Base-by-base conservation (phyloP, 2,329 filamentous ascomycete genomes). In the Colletotrichum sp. region DNA sequence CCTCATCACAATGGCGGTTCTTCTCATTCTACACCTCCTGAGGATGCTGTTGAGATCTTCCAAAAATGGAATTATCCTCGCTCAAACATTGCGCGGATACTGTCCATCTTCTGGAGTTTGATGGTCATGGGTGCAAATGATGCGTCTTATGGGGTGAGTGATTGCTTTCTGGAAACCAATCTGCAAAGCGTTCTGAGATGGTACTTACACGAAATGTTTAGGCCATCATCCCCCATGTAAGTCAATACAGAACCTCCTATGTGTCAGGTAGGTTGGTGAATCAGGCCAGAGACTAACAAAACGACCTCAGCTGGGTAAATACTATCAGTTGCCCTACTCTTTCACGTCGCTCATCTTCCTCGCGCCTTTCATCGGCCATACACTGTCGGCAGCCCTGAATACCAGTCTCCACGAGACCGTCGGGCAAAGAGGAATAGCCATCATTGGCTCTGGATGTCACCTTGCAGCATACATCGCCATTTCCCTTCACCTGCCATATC, bases 381-480 rank as follows among this genome's bases (percentile, higher is more conserved):
- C 90, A 8, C 79, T 88, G 2, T 91, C 93, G 0, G 92, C 92
- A 1, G 83, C 94, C 1, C 80, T 90, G 66, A 95, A 94, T 82
- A 93, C 93, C 80, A 83, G 83, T 8, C 88, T 95, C 57, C 93
- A 94, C 82, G 86, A 93, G 78, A 87, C 85, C 28, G 86, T 91
- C 63, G 94, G 94, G 39, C 94, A 95, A 80, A 89, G 93, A 16
- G 94, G 94, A 9, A 90, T 96, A 11, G 93, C 94, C 12, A 80
- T 94, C 63, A 82, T 95, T 6, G 92, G 89, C 0, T 92, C 94
- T 0, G 74, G 87, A 9, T 91, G 89, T 77, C 93, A 94, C 79
- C 80, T 95, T 11, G 79, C 92, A 28, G 90, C 93, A 22, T 95
- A 94, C 80, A 83, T 93, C 25, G 86, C 93, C 39, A 88, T 94